A percentile compares a stretch with the other conserved stretches of the same genome.
Conservation (phyloP, 2,329 filamentous ascomycete genomes). For the Mycocentrospora acerina region DNA sequence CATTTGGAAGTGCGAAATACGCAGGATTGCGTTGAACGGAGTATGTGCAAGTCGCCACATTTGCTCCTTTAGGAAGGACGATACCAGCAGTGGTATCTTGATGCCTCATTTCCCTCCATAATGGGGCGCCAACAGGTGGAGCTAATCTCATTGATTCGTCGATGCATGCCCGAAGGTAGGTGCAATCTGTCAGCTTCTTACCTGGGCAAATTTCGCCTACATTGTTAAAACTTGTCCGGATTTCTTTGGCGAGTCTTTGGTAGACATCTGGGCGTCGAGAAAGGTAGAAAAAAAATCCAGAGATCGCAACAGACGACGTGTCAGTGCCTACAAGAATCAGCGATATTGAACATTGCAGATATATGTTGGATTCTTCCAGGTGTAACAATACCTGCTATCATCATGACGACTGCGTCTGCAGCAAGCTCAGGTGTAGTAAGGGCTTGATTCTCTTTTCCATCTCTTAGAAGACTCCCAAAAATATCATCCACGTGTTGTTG, state of each 20-base stretch:
- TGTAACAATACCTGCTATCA: conserved; percentile 5
- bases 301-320: conserved; percentile 33
- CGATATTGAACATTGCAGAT: no score
- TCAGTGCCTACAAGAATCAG: no score
- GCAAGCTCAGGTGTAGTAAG: no score
- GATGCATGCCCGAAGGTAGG: conserved; percentile 26
- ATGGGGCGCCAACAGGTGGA: conserved; percentile 15
- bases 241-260: conserved; percentile 10
- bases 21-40: neutral
- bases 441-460: no score
- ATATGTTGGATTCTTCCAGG: no score
- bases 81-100: neutral
- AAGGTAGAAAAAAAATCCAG: conserved; percentile 40
- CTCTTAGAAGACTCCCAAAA: no score
- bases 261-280: conserved; percentile 31
- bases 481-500: no score
- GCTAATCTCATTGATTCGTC: conserved; percentile 27
- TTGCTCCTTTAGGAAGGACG: neutral
- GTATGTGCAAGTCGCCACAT: neutral
- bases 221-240: conserved; percentile 12
- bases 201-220: conserved; percentile 19
- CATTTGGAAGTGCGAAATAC: conserved; percentile 5
- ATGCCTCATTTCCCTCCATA: conserved; percentile 12
- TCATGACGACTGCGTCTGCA: no score
- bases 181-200: conserved; percentile 10